Conservation (phyloP, 2,329 filamentous ascomycete species). For the Helminthosporium solani region DNA sequence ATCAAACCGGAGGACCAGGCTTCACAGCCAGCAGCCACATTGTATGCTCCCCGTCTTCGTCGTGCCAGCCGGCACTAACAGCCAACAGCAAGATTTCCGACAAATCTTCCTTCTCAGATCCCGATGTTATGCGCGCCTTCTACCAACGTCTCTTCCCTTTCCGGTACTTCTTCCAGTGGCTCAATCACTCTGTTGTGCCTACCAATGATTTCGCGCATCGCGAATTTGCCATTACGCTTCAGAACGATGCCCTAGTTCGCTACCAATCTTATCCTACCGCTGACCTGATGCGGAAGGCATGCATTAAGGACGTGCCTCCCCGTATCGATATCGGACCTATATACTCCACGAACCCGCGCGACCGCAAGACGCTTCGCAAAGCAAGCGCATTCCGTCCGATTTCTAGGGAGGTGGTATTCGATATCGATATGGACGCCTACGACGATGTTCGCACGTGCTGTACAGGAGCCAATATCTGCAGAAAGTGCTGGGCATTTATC, state of each 20-base stretch:
- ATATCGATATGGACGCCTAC: slow-evolving; percentile 99
- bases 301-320: slow-evolving; percentile 81
- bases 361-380: slow-evolving; percentile 84
- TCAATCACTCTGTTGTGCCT: slow-evolving; percentile 87
- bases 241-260: slow-evolving; percentile 86
- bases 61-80: slow-evolving; percentile 17
- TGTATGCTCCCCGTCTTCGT: slow-evolving; percentile 14
- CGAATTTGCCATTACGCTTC: slow-evolving; percentile 95
- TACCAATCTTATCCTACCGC: slow-evolving; percentile 78
- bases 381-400: slow-evolving; percentile 80
- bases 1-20: slow-evolving; percentile 46
- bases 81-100: slow-evolving; percentile 39
- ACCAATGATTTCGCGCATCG: slow-evolving; percentile 87
- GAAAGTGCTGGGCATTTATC: slow-evolving; percentile 94
- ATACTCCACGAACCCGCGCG: slow-evolving; percentile 89
- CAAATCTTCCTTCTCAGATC: slow-evolving; percentile 60
- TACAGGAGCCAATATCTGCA: slow-evolving; percentile 87
- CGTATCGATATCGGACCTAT: slow-evolving; percentile 99
- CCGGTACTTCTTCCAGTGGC: slow-evolving; percentile 92
- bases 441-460: slow-evolving; percentile 96
- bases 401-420: slow-evolving; percentile 93
- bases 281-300: slow-evolving; percentile 82
- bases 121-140: slow-evolving; percentile 86
- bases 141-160: slow-evolving; percentile 96
- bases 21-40: slow-evolving; percentile 44